Percentiles rank a stretch among this genome's conserved stretches.
Conservation (phyloP, 441 rosid species). For the Arabidopsis lyrata region DNA sequence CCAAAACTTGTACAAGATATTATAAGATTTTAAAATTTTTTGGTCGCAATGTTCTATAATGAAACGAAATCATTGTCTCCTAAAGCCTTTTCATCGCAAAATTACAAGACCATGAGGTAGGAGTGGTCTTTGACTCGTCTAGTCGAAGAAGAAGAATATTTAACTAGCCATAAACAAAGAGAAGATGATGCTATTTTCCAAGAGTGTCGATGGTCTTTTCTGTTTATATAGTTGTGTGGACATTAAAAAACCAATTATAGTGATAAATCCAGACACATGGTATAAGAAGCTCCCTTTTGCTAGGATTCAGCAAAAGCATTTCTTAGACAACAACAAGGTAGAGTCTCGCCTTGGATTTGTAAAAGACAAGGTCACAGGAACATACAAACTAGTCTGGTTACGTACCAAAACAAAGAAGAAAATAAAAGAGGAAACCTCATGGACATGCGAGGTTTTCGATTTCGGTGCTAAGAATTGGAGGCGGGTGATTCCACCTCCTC, state of each 20-base stretch:
- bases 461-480: not conserved
- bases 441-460: not conserved
- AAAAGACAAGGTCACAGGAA: not conserved
- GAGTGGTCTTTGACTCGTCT: not conserved
- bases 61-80: too few relatives aligned
- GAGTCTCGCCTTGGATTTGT: not conserved
- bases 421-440: not conserved
- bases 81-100: too few relatives aligned
- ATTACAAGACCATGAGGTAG: slow-evolving; percentile 4
- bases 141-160: slow-evolving; percentile 6
- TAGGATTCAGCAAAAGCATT: not conserved
- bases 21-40: too few relatives aligned
- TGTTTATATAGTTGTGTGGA: not conserved
- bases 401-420: not conserved
- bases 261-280: not conserved
- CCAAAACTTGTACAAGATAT: too few relatives aligned
- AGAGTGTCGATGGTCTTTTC: slow-evolving; percentile 3
- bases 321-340: not conserved
- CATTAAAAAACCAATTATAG: not conserved
- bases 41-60: too few relatives aligned
- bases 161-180: not conserved
- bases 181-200: not conserved
- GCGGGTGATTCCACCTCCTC: not conserved
- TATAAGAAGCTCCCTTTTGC: not conserved
- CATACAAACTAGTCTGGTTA: not conserved